Evolutionary conservation across 331 rosid genomes (phyloP), one percentile per base, ranked within the genome.

Genomic region (Cydonia oblonga): DNA sequence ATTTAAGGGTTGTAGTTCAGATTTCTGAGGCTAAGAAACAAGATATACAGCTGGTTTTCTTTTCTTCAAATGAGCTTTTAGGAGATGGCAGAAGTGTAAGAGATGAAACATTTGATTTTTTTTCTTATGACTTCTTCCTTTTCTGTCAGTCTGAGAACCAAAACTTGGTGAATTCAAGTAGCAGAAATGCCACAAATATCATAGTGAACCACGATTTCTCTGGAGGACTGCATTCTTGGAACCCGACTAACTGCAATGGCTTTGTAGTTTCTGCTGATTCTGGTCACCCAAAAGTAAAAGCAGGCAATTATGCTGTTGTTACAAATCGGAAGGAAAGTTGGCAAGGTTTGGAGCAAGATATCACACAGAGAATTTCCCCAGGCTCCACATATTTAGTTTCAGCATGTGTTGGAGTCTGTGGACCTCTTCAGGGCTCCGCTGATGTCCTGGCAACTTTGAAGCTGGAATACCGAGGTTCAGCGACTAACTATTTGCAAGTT

Each of bases 301-400:
- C 46, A 38, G 70, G 76, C 44, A 87, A 78, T 54, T 84, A 84
- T 73, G 96, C 85, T 26, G 93, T 91, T 81, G 91, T 90, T 28
- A 78, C 88, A 0, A 66, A 90, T 60, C 87, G 97, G 19, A 87
- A 79, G n/a, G 96, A 91, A 83, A 74, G 90, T 80, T 95, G 99
- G 99, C 99, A 95, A 80, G 99, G 99, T 26, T 86, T 87, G 65
- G 99, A 88, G 83, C 99, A 91, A 82, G 96, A 91, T 61, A 90
- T 95, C 74, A 95, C 97, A 5, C 46, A 59, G 53, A 73, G 76
- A 61, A 64, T 95, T 77, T 83, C 87, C 29, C 67, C 65, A 11
- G 90, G 96, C 65, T 84, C 85, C 56, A 66, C 83, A 59, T 91
- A 91, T 72, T 64, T 28, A 9, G 97, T 95, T 78, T 87, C 90